Evolutionary conservation across 2,329 filamentous ascomycete species (phyloP).

Genomic region (Magnaporthiopsis incrustans): DNA sequence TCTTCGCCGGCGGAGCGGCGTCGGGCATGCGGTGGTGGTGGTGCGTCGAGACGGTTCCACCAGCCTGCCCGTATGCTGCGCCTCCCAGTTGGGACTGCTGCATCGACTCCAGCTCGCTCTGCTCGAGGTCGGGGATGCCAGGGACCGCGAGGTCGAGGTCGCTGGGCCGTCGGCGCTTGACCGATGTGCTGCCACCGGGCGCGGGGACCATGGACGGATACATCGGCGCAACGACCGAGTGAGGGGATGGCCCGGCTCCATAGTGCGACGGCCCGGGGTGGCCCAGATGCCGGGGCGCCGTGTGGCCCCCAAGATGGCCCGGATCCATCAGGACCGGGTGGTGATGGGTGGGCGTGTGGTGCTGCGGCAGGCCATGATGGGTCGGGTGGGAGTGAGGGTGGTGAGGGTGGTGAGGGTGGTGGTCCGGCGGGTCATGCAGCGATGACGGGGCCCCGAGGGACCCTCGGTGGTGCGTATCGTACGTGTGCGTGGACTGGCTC

Average conservation of each 20-base stretch:
- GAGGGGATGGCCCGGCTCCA: slow-evolving; percentile 35
- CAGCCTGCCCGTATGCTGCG: slow-evolving; percentile 39
- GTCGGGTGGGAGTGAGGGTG: slow-evolving; percentile 23
- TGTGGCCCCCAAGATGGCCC: slow-evolving; percentile 43
- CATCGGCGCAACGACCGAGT: slow-evolving; percentile 40
- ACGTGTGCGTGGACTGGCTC: slow-evolving; percentile 55
- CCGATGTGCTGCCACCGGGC: slow-evolving; percentile 21
- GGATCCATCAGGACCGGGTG: slow-evolving; percentile 51
- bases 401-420: slow-evolving; percentile 27
- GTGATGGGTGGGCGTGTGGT: slow-evolving; percentile 37
- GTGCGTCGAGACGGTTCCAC: slow-evolving; percentile 56
- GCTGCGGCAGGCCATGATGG: slow-evolving; percentile 33
- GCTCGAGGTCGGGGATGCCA: slow-evolving; percentile 43
- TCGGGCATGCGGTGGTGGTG: slow-evolving; percentile 72
- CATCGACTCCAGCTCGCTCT: slow-evolving; percentile 47
- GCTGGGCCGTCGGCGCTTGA: slow-evolving; percentile 49
- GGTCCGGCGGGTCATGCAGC: slow-evolving; percentile 36
- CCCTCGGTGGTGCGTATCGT: slow-evolving; percentile 44
- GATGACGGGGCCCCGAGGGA: slow-evolving; percentile 36
- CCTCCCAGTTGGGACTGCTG: slow-evolving; percentile 44
- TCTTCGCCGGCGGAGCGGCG: slow-evolving; percentile 60
- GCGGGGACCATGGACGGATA: slow-evolving; percentile 36
- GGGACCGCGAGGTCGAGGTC: slow-evolving; percentile 49
- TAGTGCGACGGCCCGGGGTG: slow-evolving; percentile 48
- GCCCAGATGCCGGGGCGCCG: slow-evolving; percentile 36